These are phyloP conservation scores for Gamarada debralockiae DNA, from an alignment of 495 filamentous ascomycete genomes.

Conservation along the genomic window DNA sequence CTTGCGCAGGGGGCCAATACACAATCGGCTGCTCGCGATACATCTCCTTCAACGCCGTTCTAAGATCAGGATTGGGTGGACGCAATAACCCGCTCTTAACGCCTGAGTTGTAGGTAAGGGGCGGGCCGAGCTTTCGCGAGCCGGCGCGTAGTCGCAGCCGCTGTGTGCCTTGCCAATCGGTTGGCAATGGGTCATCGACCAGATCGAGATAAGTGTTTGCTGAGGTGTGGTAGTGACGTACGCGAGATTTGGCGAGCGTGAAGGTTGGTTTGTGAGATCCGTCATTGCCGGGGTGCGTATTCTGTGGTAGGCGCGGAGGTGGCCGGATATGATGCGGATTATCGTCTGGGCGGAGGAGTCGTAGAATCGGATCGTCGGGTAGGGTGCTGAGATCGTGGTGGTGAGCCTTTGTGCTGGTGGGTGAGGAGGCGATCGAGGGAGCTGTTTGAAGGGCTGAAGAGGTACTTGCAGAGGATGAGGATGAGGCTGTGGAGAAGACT, in stretches of 20 bases:
- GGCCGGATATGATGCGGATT: conserved; percentile 37
- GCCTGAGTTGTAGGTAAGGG: conserved; percentile 14
- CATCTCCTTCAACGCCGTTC: conserved; percentile 38
- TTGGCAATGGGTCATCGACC: conserved; percentile 50
- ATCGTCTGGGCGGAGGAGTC: conserved; percentile 29
- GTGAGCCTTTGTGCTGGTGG: neutral
- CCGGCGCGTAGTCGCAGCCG: conserved; percentile 52
- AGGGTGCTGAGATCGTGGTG: conserved; percentile 12
- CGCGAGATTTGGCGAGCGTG: conserved; percentile 53
- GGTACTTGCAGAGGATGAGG: neutral
- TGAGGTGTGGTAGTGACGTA: conserved; percentile 55
- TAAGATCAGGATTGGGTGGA: conserved; percentile 6
- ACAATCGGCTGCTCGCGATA: conserved; percentile 47
- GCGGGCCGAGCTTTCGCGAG: conserved; percentile 35
- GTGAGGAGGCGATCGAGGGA: neutral
- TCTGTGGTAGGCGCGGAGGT: conserved; percentile 30
- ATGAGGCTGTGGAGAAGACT: neutral
- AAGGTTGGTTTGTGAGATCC: conserved; percentile 39
- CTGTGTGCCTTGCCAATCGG: conserved; percentile 34
- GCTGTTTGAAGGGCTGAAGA: neutral
- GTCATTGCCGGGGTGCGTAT: conserved; percentile 41
- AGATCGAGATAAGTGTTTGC: conserved; percentile 63
- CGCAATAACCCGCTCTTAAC: conserved; percentile 12
- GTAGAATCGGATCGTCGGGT: conserved; percentile 30
- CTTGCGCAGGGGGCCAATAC: conserved; percentile 52